Evolutionary conservation across 2,329 filamentous ascomycete species (phyloP).

Genomic region (Penicillium nordicum): DNA sequence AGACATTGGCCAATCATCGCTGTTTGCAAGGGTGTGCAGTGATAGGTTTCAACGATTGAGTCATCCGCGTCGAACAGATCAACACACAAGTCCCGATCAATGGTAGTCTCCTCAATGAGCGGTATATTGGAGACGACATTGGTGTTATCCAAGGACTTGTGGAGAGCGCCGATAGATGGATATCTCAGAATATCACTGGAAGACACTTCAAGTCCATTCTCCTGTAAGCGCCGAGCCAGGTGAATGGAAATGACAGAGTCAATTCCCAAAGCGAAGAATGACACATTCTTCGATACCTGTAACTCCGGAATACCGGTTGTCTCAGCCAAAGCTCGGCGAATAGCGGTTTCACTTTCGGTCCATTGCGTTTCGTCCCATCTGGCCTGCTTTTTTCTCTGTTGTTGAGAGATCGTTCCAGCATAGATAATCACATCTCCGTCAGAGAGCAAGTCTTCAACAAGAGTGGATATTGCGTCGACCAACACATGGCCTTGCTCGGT

Average conservation of each 20-base stretch:
- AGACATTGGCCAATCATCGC: conserved; percentile 5
- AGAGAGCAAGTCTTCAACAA: neutral
- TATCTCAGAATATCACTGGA: conserved; percentile 6
- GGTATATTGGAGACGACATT: neutral
- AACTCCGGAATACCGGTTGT: neutral
- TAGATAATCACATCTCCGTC: neutral
- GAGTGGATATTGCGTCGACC: neutral
- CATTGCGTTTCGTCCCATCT: neutral
- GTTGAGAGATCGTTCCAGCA: neutral
- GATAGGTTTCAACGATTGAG: neutral
- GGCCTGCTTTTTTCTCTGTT: too few relatives aligned
- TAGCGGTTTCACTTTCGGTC: neutral
- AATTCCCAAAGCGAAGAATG: conserved; percentile 5
- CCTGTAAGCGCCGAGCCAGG: neutral
- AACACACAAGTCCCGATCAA: neutral
- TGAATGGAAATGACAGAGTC: conserved; percentile 3
- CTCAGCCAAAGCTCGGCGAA: neutral
- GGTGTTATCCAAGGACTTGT: neutral
- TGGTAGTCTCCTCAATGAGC: neutral
- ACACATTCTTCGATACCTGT: conserved; percentile 1
- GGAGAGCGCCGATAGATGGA: neutral
- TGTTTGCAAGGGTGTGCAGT: neutral
- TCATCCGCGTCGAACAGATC: neutral
- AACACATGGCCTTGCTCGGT: neutral
- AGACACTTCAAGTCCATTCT: neutral